A percentile compares a stretch with the other conserved stretches of the same genome.
Conservation (phyloP, 768 basidiomycete genomes). For the Hygrophoropsis aurantiaca region DNA sequence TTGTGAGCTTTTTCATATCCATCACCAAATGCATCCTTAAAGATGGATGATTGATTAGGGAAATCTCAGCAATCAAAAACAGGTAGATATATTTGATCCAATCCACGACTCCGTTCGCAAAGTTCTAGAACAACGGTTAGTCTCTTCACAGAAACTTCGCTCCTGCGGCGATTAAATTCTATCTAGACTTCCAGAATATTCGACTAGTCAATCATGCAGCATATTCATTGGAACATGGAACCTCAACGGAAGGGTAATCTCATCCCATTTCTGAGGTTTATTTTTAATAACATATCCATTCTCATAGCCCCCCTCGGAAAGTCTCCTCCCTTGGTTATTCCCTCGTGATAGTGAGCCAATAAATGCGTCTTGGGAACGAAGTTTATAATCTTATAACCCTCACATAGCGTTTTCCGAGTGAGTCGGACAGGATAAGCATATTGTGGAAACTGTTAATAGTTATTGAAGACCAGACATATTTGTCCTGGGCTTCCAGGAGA, state of each 20-base stretch:
- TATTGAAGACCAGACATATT: slow-evolving; percentile 79
- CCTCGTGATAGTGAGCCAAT: slow-evolving; percentile 67
- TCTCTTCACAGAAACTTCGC: slow-evolving; percentile 1
- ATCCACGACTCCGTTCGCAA: slow-evolving; percentile 84
- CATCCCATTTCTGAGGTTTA: neutral
- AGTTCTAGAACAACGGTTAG: slow-evolving; percentile 67
- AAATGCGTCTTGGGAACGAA: neutral
- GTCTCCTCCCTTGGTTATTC: slow-evolving; percentile 87
- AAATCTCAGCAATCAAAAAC: slow-evolving; percentile 83
- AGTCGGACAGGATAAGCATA: slow-evolving; percentile 19
- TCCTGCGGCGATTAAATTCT: neutral
- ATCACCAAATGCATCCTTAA: neutral
- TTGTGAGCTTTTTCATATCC: slow-evolving; percentile 51
- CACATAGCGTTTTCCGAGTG: slow-evolving; percentile 18
- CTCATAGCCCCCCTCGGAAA: slow-evolving; percentile 70
- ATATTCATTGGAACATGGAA: slow-evolving; percentile 96
- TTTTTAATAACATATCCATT: slow-evolving; percentile 4
- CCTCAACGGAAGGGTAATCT: slow-evolving; percentile 77
- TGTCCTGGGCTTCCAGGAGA: slow-evolving; percentile 92
- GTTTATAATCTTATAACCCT: slow-evolving; percentile 1
- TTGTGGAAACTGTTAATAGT: slow-evolving; percentile 15
- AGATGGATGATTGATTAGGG: slow-evolving; percentile 59
- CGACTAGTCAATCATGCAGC: slow-evolving; percentile 64
- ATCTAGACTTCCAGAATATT: slow-evolving; percentile 78
- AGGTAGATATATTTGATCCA: slow-evolving; percentile 91